Conservation (phyloP, 1,284 basidiomycete species). For the Apiotrichum porosum region DNA sequence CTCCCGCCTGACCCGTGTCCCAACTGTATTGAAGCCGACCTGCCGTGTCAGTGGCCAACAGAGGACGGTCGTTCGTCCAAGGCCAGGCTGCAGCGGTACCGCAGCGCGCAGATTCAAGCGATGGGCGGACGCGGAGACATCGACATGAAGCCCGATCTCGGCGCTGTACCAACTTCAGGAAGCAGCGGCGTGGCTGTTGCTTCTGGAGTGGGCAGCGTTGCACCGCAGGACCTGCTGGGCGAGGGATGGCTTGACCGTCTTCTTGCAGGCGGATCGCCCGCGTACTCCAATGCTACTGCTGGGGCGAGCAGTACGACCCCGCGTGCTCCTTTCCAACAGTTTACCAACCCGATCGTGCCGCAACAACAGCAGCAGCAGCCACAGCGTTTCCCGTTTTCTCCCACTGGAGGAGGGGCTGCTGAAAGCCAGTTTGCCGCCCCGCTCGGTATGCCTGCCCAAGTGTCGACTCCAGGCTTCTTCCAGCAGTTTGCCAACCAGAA, state of each 20-base stretch:
- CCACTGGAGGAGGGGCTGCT: too few relatives aligned
- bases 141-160: background rate
- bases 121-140: background rate
- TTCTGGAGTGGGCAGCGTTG: too few relatives aligned
- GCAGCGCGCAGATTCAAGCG: background rate
- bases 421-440: too few relatives aligned
- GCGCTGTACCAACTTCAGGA: too few relatives aligned
- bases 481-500: conserved; percentile 1
- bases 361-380: background rate
- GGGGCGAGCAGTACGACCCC: background rate
- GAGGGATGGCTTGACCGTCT: conserved; percentile 14
- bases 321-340: background rate
- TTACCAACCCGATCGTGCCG: background rate
- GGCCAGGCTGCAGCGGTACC: conserved; percentile 18
- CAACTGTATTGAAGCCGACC: conserved; percentile 21
- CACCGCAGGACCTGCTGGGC: background rate
- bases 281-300: too few relatives aligned
- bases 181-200: too few relatives aligned
- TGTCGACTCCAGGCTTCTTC: background rate
- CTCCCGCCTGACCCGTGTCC: conserved; percentile 22
- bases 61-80: conserved; percentile 25
- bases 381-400: background rate
- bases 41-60: conserved; percentile 26
- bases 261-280: background rate
- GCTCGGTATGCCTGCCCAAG: too few relatives aligned